A percentile compares a stretch with the other conserved stretches of the same genome.
phyloP scores from a whole-genome alignment of 2,329 filamentous ascomycete genomes.

The Magnaporthales sp. region DNA sequence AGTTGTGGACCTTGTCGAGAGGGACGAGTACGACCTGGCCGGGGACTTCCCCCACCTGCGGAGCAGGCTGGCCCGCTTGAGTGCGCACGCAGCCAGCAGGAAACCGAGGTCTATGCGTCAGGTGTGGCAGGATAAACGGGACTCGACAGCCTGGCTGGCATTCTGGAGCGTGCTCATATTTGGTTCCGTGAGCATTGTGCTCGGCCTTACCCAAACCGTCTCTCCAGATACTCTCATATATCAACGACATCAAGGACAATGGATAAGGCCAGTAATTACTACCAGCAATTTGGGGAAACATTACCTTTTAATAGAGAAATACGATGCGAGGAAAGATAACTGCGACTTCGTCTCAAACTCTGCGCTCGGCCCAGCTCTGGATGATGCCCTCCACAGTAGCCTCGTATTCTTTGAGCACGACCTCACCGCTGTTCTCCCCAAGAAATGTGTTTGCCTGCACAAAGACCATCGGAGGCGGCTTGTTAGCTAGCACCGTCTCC shows the following conservation, averaged over 20 bases:
- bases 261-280: not conserved
- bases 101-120: constrained; percentile 11
- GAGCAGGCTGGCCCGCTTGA: constrained; percentile 9
- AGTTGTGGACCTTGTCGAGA: constrained; percentile 5
- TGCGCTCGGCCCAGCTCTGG: constrained; percentile 34
- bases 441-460: constrained; percentile 53
- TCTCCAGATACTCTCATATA: constrained; percentile 14
- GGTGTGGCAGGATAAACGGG: constrained; percentile 15
- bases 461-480: constrained; percentile 51
- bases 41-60: constrained; percentile 12
- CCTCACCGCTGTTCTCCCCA: constrained; percentile 17
- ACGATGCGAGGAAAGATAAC: not conserved
- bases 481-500: constrained; percentile 45
- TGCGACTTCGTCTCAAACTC: constrained; percentile 12
- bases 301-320: not conserved
- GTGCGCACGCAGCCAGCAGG: constrained; percentile 6
- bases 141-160: constrained; percentile 16
- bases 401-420: constrained; percentile 48
- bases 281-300: not conserved
- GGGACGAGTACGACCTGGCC: constrained; percentile 11
- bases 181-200: constrained; percentile 12
- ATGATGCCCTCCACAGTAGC: constrained; percentile 44
- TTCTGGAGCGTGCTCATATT: constrained; percentile 15
- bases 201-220: constrained; percentile 13
- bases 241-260: not conserved